Evolutionary conservation across 257 asterid species (phyloP).

Genomic region (Galeopsis tetrahit): DNA sequence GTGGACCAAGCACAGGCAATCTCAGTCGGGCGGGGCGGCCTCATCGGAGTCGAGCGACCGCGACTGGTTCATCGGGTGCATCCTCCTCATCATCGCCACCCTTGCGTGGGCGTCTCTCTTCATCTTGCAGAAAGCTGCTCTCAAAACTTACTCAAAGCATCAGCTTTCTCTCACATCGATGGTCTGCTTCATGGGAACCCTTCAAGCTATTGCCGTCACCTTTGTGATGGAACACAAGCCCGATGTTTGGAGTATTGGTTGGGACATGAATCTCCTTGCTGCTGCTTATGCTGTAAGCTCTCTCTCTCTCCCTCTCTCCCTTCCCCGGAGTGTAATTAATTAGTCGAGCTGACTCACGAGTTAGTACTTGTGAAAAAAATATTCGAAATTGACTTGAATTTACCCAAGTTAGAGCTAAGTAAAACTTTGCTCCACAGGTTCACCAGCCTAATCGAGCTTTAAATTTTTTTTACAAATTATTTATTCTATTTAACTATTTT

Average conservation of each 20-base stretch:
- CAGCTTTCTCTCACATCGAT: conserved; percentile 66
- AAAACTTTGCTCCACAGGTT: too few species aligned
- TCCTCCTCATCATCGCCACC: conserved; percentile 77
- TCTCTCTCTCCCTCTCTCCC: not conserved
- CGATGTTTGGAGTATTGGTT: conserved; percentile 72
- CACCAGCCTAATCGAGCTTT: too few species aligned
- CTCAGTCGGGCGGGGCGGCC: conserved; percentile 26
- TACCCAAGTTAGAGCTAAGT: too few species aligned
- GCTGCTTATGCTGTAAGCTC: conserved; percentile 81
- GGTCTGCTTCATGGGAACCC: conserved; percentile 78
- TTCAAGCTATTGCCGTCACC: conserved; percentile 81
- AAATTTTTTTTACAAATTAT: too few species aligned
- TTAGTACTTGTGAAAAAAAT: too few species aligned
- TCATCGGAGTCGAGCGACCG: conserved; percentile 47
- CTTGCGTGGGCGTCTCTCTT: conserved; percentile 87
- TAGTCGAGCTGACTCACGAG: too few species aligned
- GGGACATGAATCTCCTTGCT: conserved; percentile 85
- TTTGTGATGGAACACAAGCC: conserved; percentile 66
- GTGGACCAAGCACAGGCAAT: conserved; percentile 57
- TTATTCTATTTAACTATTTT: too few species aligned
- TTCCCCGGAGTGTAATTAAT: too few species aligned
- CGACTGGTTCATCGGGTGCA: conserved; percentile 82
- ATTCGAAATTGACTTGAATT: too few species aligned
- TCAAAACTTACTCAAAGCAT: conserved; percentile 62
- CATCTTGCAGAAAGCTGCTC: conserved; percentile 60